phyloP scores from a whole-genome alignment of 352 stramenopile species.

The Phytophthora cajani region DNA sequence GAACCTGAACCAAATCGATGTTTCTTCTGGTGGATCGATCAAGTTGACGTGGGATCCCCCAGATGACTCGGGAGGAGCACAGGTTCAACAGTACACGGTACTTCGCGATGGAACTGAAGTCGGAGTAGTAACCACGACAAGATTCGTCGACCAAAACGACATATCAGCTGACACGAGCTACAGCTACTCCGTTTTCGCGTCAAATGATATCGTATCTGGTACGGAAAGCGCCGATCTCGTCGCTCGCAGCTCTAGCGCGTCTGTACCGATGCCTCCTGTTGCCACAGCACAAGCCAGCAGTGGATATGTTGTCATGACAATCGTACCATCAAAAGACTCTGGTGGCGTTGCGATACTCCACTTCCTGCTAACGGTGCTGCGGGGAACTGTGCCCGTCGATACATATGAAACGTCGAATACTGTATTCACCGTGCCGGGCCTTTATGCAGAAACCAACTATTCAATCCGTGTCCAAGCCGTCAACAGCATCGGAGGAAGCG shows the following conservation, averaged over 20 bases:
- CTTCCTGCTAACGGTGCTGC: constrained; percentile 29
- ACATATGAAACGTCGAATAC: constrained; percentile 27
- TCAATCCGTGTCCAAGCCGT: constrained; percentile 25
- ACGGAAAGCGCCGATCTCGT: constrained; percentile 10
- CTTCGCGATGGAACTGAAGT: constrained; percentile 40
- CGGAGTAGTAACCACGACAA: neutral
- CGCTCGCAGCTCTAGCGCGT: constrained; percentile 25
- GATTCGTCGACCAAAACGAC: constrained; percentile 39
- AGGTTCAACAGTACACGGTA: constrained; percentile 48
- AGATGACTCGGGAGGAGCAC: constrained; percentile 44
- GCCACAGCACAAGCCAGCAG: constrained; percentile 26
- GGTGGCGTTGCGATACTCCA: constrained; percentile 39
- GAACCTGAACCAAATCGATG: constrained; percentile 38
- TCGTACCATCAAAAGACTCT: constrained; percentile 31
- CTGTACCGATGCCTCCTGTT: constrained; percentile 21
- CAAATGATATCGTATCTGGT: constrained; percentile 32
- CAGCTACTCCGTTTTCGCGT: constrained; percentile 47
- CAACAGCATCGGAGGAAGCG: constrained; percentile 41
- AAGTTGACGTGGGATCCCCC: constrained; percentile 49
- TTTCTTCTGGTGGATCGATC: constrained; percentile 49
- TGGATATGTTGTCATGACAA: constrained; percentile 35
- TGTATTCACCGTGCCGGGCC: constrained; percentile 24
- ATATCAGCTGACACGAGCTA: constrained; percentile 43
- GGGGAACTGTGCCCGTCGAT: constrained; percentile 14
- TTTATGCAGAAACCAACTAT: constrained; percentile 51